Conservation (phyloP, 495 filamentous ascomycete species). For the Apodospora peruviana region DNA sequence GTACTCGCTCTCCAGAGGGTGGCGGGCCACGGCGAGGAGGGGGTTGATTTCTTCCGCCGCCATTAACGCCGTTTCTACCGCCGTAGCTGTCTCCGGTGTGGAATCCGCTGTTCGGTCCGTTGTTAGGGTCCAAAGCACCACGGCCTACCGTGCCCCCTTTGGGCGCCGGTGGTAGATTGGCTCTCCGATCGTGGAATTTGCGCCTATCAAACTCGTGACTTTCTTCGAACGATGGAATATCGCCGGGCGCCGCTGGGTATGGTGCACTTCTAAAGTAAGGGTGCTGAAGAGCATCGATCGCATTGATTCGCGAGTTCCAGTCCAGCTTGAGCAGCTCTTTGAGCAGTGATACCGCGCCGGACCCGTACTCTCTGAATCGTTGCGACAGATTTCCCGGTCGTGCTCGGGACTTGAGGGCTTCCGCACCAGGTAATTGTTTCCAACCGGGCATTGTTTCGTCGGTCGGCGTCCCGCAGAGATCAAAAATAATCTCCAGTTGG, state of each 20-base stretch:
- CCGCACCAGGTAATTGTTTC: constrained; percentile 72
- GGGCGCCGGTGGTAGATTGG: constrained; percentile 78
- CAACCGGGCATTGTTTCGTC: constrained; percentile 94
- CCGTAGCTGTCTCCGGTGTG: constrained; percentile 37
- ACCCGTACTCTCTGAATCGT: constrained; percentile 62
- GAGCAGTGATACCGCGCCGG: constrained; percentile 68
- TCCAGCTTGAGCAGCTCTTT: constrained; percentile 81
- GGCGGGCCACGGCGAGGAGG: constrained; percentile 25
- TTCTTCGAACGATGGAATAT: constrained; percentile 84
- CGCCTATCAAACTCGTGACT: constrained; percentile 93
- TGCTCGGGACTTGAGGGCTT: constrained; percentile 61
- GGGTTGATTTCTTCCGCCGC: constrained; percentile 34
- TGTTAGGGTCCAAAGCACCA: constrained; percentile 53
- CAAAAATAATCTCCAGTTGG: constrained; percentile 87
- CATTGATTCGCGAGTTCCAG: constrained; percentile 83
- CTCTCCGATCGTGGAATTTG: constrained; percentile 75
- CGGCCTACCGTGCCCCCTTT: constrained; percentile 82
- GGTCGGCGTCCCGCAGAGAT: constrained; percentile 85
- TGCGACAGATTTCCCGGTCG: constrained; percentile 61
- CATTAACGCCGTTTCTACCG: constrained; percentile 35
- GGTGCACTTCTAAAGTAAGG: constrained; percentile 80
- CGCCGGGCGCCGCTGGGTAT: constrained; percentile 70
- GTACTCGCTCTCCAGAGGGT: constrained; percentile 38
- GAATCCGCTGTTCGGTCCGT: constrained; percentile 42
- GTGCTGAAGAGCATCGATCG: constrained; percentile 88